phyloP scores from a whole-genome alignment of 805 yeast species.

The Ogataea chonburiensis region DNA sequence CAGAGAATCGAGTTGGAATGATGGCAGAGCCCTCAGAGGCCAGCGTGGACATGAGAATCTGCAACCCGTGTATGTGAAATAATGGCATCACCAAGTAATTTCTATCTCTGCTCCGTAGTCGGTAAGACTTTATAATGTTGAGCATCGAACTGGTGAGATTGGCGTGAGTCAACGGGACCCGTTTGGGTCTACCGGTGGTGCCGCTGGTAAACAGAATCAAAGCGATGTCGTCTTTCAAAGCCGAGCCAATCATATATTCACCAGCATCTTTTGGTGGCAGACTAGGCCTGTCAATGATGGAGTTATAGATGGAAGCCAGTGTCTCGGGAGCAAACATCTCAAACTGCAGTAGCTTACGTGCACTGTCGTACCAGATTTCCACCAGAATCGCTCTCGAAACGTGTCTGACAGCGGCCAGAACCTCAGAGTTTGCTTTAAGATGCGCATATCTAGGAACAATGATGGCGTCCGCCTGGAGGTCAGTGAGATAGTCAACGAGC shows the following conservation, averaged over 20 bases:
- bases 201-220: conserved; percentile 72
- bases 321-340: conserved; percentile 21
- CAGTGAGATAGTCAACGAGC: conserved; percentile 63
- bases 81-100: conserved; percentile 73
- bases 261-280: conserved; percentile 15
- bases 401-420: conserved; percentile 16
- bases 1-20: conserved; percentile 63
- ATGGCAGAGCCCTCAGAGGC: conserved; percentile 59
- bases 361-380: conserved; percentile 48
- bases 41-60: conserved; percentile 61
- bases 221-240: conserved; percentile 48
- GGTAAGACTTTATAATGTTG: conserved; percentile 60
- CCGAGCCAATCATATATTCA: conserved; percentile 14
- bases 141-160: conserved; percentile 59
- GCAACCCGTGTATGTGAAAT: conserved; percentile 76
- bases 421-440: conserved; percentile 33
- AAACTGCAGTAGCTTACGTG: conserved; percentile 44
- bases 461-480: conserved; percentile 55
- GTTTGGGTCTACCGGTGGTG: conserved; percentile 74
- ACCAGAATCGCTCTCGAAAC: conserved; percentile 55
- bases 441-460: conserved; percentile 56
- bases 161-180: conserved; percentile 66
- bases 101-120: conserved; percentile 46
- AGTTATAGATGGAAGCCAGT: conserved; percentile 20
- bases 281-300: conserved; percentile 18